Base-by-base conservation (phyloP, 352 stramenopile species). In the Phytophthora meadii region DNA sequence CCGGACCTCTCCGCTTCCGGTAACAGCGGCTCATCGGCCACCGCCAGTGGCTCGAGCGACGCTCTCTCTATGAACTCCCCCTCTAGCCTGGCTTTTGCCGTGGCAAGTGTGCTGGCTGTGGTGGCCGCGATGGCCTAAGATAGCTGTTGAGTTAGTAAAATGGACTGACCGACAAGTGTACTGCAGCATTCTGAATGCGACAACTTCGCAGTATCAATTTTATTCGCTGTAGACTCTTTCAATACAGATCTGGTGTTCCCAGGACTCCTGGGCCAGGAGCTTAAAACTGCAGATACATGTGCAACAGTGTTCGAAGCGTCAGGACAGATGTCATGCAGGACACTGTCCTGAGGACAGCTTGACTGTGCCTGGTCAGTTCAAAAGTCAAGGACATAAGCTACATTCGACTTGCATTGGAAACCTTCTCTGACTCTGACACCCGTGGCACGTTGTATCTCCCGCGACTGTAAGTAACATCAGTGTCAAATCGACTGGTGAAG, bases 141-240 rank as follows among this genome's bases (percentile, higher is more conserved):
- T 7, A 34, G 25, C 14, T 17, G 44, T 50, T n/a, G 44, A 54
- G 12, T 30, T 46, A 47, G 7, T 36, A 57, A 65, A 22, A 51
- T 22, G 19, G 11, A 42, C 37, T 9, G 5, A 47, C 42, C 37
- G 22, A 46, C 32, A 37, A 54, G 15, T 30, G 27, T 28, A 57
- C 25, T 68, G 32, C 53, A 64, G 61, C 47, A 59, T 49, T 46
- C 30, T 30, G 47, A 65, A 69, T 49, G 46, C 46, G 45, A 58
- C 36, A 51, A 34, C 61, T 32, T 69, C 40, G 61, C 61, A 54
- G 39, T 52, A 70, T 28, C 53, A 60, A 68, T 64, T 30, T 67
- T 68, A 68, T 72, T 68, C 46, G 56, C 51, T 60, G 50, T 68
- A 72, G 58, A 67, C 22, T 53, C 52, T 25, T 67, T 71, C 44